phyloP scores from a whole-genome alignment of 2,329 filamentous ascomycete genomes.

The Trichoderma lentiforme region DNA sequence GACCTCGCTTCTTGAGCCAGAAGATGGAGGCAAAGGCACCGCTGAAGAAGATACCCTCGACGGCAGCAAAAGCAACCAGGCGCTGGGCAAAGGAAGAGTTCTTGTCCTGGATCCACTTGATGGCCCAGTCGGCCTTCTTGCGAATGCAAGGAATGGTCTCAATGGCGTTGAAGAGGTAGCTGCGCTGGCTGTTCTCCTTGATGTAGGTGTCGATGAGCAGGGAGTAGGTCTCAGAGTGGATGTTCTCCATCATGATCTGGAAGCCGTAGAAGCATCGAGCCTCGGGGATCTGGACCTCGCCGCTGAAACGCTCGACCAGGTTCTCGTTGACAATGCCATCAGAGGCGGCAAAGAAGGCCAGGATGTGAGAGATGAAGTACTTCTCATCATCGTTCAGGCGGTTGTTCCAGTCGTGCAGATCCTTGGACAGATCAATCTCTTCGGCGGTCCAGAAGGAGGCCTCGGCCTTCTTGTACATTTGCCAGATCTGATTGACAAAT shows the following conservation, averaged over 20 bases:
- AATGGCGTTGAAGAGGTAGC: conserved; percentile 96
- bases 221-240: conserved; percentile 99
- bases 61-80: conserved; percentile 92
- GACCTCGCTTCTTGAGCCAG: conserved; percentile 99
- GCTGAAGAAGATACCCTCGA: conserved; percentile 99
- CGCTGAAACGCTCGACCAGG: conserved; percentile 94
- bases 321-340: conserved; percentile 99
- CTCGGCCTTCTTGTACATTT: conserved; percentile 99
- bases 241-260: conserved; percentile 99
- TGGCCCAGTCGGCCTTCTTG: conserved; percentile 98
- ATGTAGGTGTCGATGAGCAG: conserved; percentile 99
- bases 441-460: conserved; percentile 99
- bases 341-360: conserved; percentile 98
- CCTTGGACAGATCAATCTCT: conserved; percentile 98
- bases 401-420: conserved; percentile 99
- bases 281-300: conserved; percentile 94
- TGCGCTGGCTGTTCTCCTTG: conserved; percentile 92
- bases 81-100: conserved; percentile 93
- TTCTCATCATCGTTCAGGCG: conserved; percentile 93
- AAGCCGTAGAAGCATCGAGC: conserved; percentile 99
- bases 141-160: conserved; percentile 98
- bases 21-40: conserved; percentile 99
- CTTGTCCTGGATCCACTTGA: conserved; percentile 90
- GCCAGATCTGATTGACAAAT: conserved; percentile 73
- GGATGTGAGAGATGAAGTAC: conserved; percentile 97